These are phyloP conservation scores for Solanum lignicaule DNA, from an alignment of 257 asterid species.

Conservation along the genomic window DNA sequence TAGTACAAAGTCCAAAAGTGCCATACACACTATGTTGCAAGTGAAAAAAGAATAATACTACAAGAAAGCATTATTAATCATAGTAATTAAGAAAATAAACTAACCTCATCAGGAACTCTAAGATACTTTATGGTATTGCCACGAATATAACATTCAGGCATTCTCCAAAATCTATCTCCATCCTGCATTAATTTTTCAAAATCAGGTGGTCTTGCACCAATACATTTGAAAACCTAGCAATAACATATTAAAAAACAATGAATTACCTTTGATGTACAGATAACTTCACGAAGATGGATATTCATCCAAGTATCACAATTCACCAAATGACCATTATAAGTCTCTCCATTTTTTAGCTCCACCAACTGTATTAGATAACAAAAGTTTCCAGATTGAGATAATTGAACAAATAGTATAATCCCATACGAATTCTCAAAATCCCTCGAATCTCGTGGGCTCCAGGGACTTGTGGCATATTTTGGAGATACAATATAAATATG, in stretches of 20 bases:
- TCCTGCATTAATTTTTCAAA: constrained; percentile 36
- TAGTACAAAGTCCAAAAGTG: neutral
- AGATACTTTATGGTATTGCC: constrained; percentile 57
- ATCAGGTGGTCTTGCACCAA: neutral
- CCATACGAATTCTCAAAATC: neutral
- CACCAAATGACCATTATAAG: constrained; percentile 92
- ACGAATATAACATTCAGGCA: constrained; percentile 90
- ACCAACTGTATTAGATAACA: constrained; percentile 46
- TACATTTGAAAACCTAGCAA: neutral
- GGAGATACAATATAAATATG: neutral
- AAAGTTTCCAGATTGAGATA: neutral
- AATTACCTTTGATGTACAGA: constrained; percentile 91
- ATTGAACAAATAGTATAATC: neutral
- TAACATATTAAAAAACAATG: neutral
- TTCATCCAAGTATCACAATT: constrained; percentile 99
- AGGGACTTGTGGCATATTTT: neutral
- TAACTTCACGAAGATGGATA: constrained; percentile 98
- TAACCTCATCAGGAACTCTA: constrained; percentile 96
- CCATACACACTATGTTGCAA: neutral
- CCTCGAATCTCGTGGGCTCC: neutral
- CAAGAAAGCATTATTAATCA: neutral
- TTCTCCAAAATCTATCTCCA: constrained; percentile 97
- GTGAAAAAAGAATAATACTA: neutral
- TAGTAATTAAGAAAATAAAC: neutral
- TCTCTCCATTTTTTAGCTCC: constrained; percentile 95